phyloP scores from a whole-genome alignment of 192 early-diverging fungal genomes.

The Physocladia obscura region DNA sequence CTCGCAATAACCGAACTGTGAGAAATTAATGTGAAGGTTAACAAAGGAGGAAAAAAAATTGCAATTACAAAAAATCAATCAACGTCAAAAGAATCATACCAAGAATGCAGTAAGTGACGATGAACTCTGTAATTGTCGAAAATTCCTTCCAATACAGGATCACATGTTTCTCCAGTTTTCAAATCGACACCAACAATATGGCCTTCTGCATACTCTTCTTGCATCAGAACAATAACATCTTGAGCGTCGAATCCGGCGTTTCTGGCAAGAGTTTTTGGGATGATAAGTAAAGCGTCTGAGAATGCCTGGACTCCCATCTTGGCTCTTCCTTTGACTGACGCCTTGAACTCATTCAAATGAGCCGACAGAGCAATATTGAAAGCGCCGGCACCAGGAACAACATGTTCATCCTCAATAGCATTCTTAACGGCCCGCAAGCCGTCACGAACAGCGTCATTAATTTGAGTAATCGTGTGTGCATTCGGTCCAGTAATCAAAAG shows the following conservation, averaged over 20 bases:
- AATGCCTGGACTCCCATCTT: conserved; percentile 97
- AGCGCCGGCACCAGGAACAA: conserved; percentile 93
- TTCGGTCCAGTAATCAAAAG: conserved; percentile 94
- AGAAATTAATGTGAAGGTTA: too few species aligned
- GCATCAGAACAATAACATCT: conserved; percentile 90
- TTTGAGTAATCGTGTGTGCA: conserved; percentile 87
- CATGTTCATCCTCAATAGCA: conserved; percentile 85
- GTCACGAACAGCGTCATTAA: conserved; percentile 97
- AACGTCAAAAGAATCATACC: conserved; percentile 46
- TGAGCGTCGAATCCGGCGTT: conserved; percentile 96
- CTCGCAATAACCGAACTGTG: conserved; percentile 94
- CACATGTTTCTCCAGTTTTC: conserved; percentile 88
- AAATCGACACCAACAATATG: conserved; percentile 93
- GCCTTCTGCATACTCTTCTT: conserved; percentile 88
- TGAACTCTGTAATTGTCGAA: conserved; percentile 99
- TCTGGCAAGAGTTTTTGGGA: conserved; percentile 93
- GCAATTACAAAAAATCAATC: background rate
- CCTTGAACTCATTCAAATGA: conserved; percentile 86
- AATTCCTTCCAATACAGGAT: conserved; percentile 89
- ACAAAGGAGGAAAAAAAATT: too few species aligned
- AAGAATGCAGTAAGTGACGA: conserved; percentile 93
- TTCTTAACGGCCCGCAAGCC: conserved; percentile 98
- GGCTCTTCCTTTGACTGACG: conserved; percentile 84
- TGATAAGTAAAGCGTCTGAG: conserved; percentile 92
- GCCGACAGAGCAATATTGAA: conserved; percentile 87